These are phyloP conservation scores for Phragmites australis DNA, from an alignment of 176 grass and related monocot species.

Conservation along the genomic window DNA sequence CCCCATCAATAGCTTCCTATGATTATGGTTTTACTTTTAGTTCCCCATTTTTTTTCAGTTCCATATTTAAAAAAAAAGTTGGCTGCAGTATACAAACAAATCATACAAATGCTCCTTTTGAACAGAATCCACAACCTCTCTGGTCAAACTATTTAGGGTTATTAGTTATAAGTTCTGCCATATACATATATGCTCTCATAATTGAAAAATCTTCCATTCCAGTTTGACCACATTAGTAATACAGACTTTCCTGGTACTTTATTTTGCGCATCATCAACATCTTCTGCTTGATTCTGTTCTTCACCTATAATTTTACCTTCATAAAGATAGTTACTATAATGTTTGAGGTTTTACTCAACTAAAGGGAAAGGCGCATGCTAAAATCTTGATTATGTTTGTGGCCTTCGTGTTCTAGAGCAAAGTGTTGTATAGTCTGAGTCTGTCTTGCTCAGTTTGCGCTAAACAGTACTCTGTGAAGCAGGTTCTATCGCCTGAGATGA, in stretches of 20 bases:
- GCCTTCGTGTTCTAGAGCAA: neutral
- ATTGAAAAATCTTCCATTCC: neutral
- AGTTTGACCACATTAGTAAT: neutral
- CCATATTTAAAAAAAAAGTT: neutral
- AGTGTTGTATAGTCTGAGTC: neutral
- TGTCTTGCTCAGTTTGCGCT: slow-evolving; percentile 7
- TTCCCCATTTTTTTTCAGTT: neutral
- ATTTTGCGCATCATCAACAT: neutral
- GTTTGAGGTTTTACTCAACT: neutral
- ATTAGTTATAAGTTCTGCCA: neutral
- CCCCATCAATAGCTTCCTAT: neutral
- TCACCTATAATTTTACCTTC: neutral
- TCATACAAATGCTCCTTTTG: neutral
- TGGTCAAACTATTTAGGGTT: neutral
- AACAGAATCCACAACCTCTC: neutral
- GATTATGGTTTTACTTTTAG: neutral
- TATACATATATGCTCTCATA: neutral
- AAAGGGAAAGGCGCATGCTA: neutral
- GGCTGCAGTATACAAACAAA: neutral
- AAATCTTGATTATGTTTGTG: neutral
- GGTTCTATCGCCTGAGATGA: slow-evolving; percentile 81
- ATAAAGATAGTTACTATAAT: neutral
- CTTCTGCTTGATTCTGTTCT: neutral
- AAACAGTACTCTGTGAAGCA: slow-evolving; percentile 40
- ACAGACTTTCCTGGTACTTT: neutral